Base-by-base conservation (phyloP, 139 green algal genomes). In the Chlorella sorokiniana region DNA sequence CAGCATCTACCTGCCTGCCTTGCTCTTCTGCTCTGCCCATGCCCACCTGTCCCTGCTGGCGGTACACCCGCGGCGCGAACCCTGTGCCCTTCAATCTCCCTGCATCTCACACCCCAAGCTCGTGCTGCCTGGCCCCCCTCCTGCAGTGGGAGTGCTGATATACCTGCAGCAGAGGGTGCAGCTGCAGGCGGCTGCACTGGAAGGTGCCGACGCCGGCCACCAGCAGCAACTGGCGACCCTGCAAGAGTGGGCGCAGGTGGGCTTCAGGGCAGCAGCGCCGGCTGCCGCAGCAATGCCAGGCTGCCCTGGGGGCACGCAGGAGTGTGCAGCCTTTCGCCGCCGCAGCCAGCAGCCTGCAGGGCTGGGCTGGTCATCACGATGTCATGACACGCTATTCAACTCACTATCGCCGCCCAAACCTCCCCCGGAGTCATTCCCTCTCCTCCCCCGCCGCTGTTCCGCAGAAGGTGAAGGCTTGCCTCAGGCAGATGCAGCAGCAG, bases 401-500 rank as follows among this genome's bases (percentile, higher is more conserved):
- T n/a, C n/a, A n/a, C n/a, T n/a, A n/a, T n/a, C n/a, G n/a, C n/a
- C n/a, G n/a, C n/a, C n/a, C n/a, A n/a, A n/a, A n/a, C n/a, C n/a
- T n/a, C n/a, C n/a, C n/a, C n/a, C n/a, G n/a, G n/a, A n/a, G n/a
- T n/a, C n/a, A n/a, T n/a, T 52, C 23, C 6, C 67, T 54, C 20
- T 38, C 38, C 33, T 14, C 45, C 31, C 31, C 18, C 44, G 33
- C 7, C 31, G 23, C 31, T 23, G 29, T 27, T 4, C 45, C 41
- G 33, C 70, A 77, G 70, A 77, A 41, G 4, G 70, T 77, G 70
- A 18, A 20, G 4, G 31, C 18, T 45, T 64, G 45, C 45, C 29
- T 77, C n/a, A 35, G 44, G 70, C 70, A 45, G 40, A 77, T 77
- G 70, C 70, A 77, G 70, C 31, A 62, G 31, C 44, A 77, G 70